Conservation (phyloP, 441 rosid genomes). For the Euphorbia celastroides region DNA sequence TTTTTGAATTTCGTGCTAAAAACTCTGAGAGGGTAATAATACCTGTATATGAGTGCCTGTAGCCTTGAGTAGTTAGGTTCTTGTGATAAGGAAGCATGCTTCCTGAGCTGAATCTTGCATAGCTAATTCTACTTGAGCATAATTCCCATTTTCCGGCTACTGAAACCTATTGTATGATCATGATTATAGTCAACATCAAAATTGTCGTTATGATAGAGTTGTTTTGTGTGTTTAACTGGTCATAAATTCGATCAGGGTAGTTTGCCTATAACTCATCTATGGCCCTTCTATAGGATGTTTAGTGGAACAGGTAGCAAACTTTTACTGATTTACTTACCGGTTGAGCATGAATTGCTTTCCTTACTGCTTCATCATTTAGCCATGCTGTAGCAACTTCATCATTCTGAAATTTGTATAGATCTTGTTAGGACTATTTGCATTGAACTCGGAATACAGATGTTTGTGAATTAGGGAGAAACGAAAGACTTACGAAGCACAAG, state of each 20-base stretch:
- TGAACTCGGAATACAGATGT: neutral
- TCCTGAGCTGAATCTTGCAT: slow-evolving; percentile 25
- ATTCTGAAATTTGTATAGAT: slow-evolving; percentile 28
- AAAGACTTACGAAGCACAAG: slow-evolving; percentile 33
- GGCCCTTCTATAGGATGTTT: too few species aligned
- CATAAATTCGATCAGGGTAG: too few species aligned
- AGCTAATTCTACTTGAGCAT: slow-evolving; percentile 31
- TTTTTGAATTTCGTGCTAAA: too few species aligned
- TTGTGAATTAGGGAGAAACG: neutral
- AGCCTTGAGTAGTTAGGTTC: slow-evolving; percentile 36
- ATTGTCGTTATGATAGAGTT: too few species aligned
- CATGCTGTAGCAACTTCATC: slow-evolving; percentile 48
- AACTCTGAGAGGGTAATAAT: neutral
- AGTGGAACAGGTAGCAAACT: too few species aligned
- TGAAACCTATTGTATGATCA: slow-evolving; percentile 19
- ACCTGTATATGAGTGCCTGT: slow-evolving; percentile 61
- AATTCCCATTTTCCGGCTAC: slow-evolving; percentile 45
- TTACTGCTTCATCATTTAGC: slow-evolving; percentile 43
- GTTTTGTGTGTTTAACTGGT: too few species aligned
- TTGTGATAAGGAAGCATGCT: slow-evolving; percentile 47
- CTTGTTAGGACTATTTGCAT: too few species aligned
- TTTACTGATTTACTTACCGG: slow-evolving; percentile 19
- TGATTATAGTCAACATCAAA: too few species aligned
- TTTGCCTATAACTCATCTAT: too few species aligned
- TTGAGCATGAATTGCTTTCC: slow-evolving; percentile 48